Base-by-base conservation (phyloP, 1,284 basidiomycete species). In the Phlebopus sp. region DNA sequence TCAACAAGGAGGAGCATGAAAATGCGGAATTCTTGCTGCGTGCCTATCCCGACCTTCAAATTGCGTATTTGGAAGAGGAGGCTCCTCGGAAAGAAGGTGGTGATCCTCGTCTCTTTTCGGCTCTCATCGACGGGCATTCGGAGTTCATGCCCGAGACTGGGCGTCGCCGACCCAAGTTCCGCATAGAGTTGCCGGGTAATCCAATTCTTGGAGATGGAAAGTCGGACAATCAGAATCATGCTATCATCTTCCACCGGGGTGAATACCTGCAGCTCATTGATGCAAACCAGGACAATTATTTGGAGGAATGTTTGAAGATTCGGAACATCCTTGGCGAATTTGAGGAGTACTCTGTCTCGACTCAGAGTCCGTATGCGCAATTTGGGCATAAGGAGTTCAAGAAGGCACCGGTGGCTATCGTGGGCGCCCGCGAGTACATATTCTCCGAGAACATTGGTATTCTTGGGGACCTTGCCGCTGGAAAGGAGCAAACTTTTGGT, bases 391-490 rank as follows among this genome's bases (percentile, higher is more conserved):
- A 88, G 66, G 91, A 96, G 60, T 94, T 95, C 77, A 82, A 81
- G 67, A 84, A 84, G 59, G 72, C 89, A 42, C 96, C 96, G 14
- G 92, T 99, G 30, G 97, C 97, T 15, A 99, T 99, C 60, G 89
- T 99, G 54, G 96, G 97, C 70, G 94, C 96, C 17, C 86, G 97
- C 71, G 97, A 99, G 77, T 99, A 99, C 72, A 98, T 99, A 69
- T 99, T 99, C 77, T 99, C 97, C 43, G 97, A 99, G 76, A 98
- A 98, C 71, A 99, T 99, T 58, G 96, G 96, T 82, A 96, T 99
- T 60, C 79, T 99, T 42, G 96, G 96, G 70, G 96, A 99, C 70
- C 82, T 99, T 44, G 96, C 96, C 42, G 96, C 96, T 55, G 96
- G 97, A 27, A 99, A 99, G 77, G 97, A 99, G 71, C 96, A 99